Evolutionary conservation across 805 yeast species (phyloP).

Genomic region (Candida schatavii): DNA sequence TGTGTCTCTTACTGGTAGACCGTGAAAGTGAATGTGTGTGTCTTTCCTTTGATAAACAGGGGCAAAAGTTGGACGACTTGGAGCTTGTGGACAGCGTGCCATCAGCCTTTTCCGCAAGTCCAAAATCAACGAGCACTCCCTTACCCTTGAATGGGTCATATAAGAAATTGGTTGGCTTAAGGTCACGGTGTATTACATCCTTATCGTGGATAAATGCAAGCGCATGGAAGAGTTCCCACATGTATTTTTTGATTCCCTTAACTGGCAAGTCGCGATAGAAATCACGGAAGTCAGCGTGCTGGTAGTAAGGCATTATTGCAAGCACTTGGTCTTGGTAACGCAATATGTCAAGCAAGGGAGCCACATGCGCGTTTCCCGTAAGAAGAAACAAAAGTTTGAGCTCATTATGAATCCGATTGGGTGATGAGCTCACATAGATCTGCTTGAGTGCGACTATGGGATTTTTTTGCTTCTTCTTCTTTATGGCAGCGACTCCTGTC

Average conservation of each 20-base stretch:
- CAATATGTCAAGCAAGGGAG: constrained; percentile 85
- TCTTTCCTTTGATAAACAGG: constrained; percentile 44
- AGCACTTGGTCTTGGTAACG: constrained; percentile 88
- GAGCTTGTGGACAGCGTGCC: constrained; percentile 7
- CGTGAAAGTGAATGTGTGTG: constrained; percentile 8
- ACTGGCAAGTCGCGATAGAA: constrained; percentile 79
- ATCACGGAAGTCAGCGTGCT: constrained; percentile 86
- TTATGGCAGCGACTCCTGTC: background rate
- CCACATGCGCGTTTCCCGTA: constrained; percentile 69
- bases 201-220: constrained; percentile 56
- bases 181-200: constrained; percentile 41
- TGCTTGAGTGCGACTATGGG: constrained; percentile 83
- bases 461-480: constrained; percentile 22
- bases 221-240: constrained; percentile 75
- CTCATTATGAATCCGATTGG: constrained; percentile 86
- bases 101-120: constrained; percentile 67
- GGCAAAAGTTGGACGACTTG: constrained; percentile 43
- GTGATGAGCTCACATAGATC: constrained; percentile 93
- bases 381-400: constrained; percentile 69
- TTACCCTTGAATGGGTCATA: constrained; percentile 62
- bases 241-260: constrained; percentile 75
- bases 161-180: constrained; percentile 61
- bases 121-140: constrained; percentile 90
- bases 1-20: constrained; percentile 18
- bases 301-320: constrained; percentile 87